Percentiles rank a stretch among this genome's conserved stretches.
These are phyloP conservation scores for Taiozyma sp. DNA, from an alignment of 1,139 yeast genomes.

Conservation along the genomic window DNA sequence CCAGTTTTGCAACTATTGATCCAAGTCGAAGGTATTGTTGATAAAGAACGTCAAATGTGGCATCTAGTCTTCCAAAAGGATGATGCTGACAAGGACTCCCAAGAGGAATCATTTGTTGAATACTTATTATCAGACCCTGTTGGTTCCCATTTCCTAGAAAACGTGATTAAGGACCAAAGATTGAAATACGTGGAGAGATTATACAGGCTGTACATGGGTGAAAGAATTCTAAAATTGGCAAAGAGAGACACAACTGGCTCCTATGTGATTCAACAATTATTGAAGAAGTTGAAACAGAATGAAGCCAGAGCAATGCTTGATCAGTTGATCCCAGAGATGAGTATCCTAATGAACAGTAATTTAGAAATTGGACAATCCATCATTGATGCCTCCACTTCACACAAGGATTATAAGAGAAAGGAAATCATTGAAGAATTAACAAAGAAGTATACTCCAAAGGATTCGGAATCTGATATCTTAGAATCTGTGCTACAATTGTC, in stretches of 20 bases:
- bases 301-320: constrained; percentile 63
- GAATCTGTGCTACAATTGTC: constrained; percentile 65
- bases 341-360: constrained; percentile 59
- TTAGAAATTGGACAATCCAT: constrained; percentile 66
- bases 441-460: constrained; percentile 52
- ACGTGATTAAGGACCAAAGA: constrained; percentile 62
- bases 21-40: constrained; percentile 78
- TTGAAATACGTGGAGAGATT: constrained; percentile 66
- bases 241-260: constrained; percentile 80
- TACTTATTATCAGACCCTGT: constrained; percentile 81
- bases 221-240: constrained; percentile 66
- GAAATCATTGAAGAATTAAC: constrained; percentile 60
- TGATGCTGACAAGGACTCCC: constrained; percentile 46
- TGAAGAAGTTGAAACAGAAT: constrained; percentile 57
- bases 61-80: constrained; percentile 38
- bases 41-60: constrained; percentile 67
- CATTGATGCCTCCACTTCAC: constrained; percentile 60
- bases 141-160: constrained; percentile 87
- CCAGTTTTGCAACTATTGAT: constrained; percentile 82
- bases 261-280: constrained; percentile 69
- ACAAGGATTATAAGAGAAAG: constrained; percentile 58
- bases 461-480: constrained; percentile 42
- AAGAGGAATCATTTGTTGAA: constrained; percentile 81
- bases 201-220: constrained; percentile 68
- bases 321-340: constrained; percentile 62